Evolutionary conservation across 2,329 filamentous ascomycete species (phyloP).

Genomic region (Colletotrichum sp.): DNA sequence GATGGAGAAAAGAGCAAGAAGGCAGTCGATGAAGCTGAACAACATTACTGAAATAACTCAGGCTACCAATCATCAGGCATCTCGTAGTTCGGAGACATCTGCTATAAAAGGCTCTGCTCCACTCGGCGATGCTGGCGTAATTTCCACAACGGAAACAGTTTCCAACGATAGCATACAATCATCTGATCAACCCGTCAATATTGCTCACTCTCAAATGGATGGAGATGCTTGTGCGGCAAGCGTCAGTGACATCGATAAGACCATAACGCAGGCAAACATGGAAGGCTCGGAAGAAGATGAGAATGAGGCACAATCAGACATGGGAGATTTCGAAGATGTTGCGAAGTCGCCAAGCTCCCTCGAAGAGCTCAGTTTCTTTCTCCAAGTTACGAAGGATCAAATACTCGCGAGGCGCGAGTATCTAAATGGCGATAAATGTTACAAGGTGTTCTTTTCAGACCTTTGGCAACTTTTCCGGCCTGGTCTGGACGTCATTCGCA

Average conservation of each 20-base stretch:
- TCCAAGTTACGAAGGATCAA: fast-evolving
- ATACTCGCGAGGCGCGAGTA: background rate
- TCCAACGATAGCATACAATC: too few species aligned
- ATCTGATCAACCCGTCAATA: too few species aligned
- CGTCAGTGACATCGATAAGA: background rate
- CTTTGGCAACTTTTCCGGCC: background rate
- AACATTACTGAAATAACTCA: fast-evolving
- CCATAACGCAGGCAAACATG: fast-evolving
- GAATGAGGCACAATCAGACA: fast-evolving
- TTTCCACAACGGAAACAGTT: too few species aligned
- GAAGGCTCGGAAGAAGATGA: background rate
- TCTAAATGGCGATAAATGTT: background rate
- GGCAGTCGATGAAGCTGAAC: background rate
- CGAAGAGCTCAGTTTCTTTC: background rate
- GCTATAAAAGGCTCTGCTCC: too few species aligned
- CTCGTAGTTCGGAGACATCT: too few species aligned
- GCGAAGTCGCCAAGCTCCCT: background rate
- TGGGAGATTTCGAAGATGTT: background rate
- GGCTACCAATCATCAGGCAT: too few species aligned
- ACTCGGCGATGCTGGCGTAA: too few species aligned
- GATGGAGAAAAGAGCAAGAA: background rate
- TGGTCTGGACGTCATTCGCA: background rate
- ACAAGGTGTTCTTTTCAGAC: background rate
- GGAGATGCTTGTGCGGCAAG: too few species aligned
- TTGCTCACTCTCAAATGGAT: too few species aligned